Conservation (phyloP, 2,329 filamentous ascomycete genomes). For the Magnaporthiopsis rhizophila region DNA sequence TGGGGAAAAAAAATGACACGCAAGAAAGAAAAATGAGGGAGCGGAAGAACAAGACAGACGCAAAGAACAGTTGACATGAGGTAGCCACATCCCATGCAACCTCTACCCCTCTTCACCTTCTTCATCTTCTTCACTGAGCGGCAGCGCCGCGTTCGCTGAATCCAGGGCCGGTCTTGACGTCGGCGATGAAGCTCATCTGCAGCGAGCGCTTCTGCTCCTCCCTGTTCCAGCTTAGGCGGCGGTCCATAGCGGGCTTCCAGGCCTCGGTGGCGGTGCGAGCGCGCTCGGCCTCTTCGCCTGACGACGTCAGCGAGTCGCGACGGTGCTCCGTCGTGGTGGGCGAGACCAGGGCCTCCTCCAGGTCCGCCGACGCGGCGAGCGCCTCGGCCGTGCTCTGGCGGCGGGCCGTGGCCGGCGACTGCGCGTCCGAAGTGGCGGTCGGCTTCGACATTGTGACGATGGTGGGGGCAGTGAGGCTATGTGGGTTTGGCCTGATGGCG, state of each 20-base stretch:
- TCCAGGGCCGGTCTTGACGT: conserved; percentile 28
- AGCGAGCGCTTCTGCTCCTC: conserved; percentile 46
- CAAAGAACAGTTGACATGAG: not conserved
- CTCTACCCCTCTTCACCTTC: not conserved
- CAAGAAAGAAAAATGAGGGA: not conserved
- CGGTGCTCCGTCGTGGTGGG: not conserved
- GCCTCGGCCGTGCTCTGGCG: conserved; percentile 1
- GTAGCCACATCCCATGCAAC: not conserved
- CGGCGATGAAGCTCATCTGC: conserved; percentile 36
- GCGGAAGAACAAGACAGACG: not conserved
- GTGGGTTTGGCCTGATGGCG: not conserved
- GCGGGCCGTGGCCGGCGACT: not conserved
- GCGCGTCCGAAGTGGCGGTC: not conserved
- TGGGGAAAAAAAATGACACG: not conserved
- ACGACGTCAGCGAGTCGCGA: not conserved
- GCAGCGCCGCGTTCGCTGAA: conserved; percentile 30
- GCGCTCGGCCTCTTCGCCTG: conserved; percentile 20
- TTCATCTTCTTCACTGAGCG: not conserved
- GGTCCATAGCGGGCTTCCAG: conserved; percentile 40
- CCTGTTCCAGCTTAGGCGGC: conserved; percentile 43
- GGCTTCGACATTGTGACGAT: not conserved
- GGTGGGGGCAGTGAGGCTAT: not conserved
- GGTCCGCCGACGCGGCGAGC: conserved; percentile 4
- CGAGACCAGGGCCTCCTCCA: conserved; percentile 5
- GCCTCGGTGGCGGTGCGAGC: conserved; percentile 26